phyloP scores from a whole-genome alignment of 176 grass and related monocot species.

The Aegilops longissima region DNA sequence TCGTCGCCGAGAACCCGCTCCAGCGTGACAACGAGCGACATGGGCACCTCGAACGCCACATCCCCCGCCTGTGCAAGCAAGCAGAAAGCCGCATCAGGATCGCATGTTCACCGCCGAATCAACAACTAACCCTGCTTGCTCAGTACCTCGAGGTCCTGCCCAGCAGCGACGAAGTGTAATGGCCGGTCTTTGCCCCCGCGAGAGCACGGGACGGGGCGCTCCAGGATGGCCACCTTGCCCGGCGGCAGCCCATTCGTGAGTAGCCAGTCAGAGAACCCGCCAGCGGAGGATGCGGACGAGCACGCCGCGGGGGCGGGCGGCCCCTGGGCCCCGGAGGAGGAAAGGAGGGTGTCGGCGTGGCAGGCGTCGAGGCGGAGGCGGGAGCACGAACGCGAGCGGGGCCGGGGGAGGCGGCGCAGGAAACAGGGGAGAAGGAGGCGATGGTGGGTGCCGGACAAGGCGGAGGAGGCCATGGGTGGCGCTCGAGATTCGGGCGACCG shows the following conservation, averaged over 20 bases:
- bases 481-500: conserved; percentile 13
- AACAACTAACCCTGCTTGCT: neutral
- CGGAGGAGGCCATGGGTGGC: conserved; percentile 26
- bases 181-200: conserved; percentile 60
- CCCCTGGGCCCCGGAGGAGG: conserved; percentile 12
- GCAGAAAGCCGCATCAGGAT: neutral
- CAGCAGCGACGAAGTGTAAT: conserved; percentile 68
- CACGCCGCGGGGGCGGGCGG: conserved; percentile 27
- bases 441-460: conserved; percentile 33
- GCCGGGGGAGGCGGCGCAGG: conserved; percentile 25
- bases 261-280: conserved; percentile 74
- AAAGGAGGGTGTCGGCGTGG: conserved; percentile 62
- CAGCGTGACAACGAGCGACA: conserved; percentile 81
- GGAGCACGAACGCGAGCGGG: conserved; percentile 17
- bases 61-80: conserved; percentile 65
- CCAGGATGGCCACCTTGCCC: conserved; percentile 67
- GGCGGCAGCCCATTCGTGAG: conserved; percentile 53
- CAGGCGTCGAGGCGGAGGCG: conserved; percentile 35
- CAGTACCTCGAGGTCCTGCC: conserved; percentile 67
- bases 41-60: conserved; percentile 86
- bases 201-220: conserved; percentile 57
- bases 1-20: conserved; percentile 92
- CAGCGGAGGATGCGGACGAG: conserved; percentile 28
- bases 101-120: conserved; percentile 6
- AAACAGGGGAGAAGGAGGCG: conserved; percentile 34